Evolutionary conservation across 176 grass and related monocot genomes (phyloP).

Genomic region (barley (Hordeum vulgare)): MorexV3_pseudomolecules_assembly NC_058520.1:532759362-532759861

Average conservation of each 20-base stretch:
- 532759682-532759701: neutral
- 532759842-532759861: neutral
- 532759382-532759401: conserved; percentile 27
- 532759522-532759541: neutral
- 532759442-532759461: conserved; percentile 8
- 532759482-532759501: conserved; percentile 20
- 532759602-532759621: neutral
- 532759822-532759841: neutral
- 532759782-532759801: neutral
- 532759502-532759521: neutral
- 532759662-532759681: neutral
- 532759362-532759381: conserved; percentile 16
- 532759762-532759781: conserved; percentile 9
- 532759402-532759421: conserved; percentile 21
- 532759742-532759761: neutral
- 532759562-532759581: conserved; percentile 5
- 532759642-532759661: neutral
- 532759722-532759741: neutral
- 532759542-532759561: conserved; percentile 13
- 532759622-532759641: neutral
- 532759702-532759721: neutral
- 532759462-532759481: conserved; percentile 18
- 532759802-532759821: neutral
- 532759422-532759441: conserved; percentile 14
- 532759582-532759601: neutral